Base-by-base conservation (phyloP, 169 alveolate species). In the Ichthyophthirius multifiliis region DNA sequence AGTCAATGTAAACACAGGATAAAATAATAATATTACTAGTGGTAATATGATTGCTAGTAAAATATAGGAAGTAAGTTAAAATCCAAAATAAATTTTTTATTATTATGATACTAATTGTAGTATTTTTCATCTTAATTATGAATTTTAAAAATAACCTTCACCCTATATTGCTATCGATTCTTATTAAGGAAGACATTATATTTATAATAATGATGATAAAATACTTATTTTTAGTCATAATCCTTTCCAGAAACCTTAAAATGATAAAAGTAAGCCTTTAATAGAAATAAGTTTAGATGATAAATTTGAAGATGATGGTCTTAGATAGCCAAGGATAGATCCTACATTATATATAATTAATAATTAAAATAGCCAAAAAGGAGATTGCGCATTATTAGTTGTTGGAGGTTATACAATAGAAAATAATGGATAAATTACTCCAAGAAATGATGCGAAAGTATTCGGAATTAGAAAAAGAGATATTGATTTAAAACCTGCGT, bases 201-300 rank as follows among this genome's bases (percentile, higher is more conserved):
- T 55, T 55, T 55, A 55, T 23, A 55, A 55, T 7, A 55, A 55
- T 7, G 71, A 55, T 55, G 71, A 55, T 55, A 55, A 55, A 27
- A 55, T 55, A 13, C 23, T 55, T 34, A 39, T 55, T 4, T 55
- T 55, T 55, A 55, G 71, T 27, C 34, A 55, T 27, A 39, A 55
- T 2, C 71, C 71, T 55, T 27, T 55, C 1, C 31, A 34, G 4
- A 55, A 55, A 13, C 71, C 71, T 55, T 6, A 27, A 3, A 55
- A 55, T 55, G 71, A 55, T 55, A 55, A 55, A 55, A 55, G 71
- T 7, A 55, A 27, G 13, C 71, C 71, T 55, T 39, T 55, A 27
- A 16, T 55, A 0, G 9, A 18, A 1, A 55, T 55, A 23, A 55
- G 71, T 27, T 23, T 55, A 55, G 71, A 55, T 55, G 71, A 55